Evolutionary conservation across 495 filamentous ascomycete species (phyloP).

Genomic region (Aspergillus hancockii): DNA sequence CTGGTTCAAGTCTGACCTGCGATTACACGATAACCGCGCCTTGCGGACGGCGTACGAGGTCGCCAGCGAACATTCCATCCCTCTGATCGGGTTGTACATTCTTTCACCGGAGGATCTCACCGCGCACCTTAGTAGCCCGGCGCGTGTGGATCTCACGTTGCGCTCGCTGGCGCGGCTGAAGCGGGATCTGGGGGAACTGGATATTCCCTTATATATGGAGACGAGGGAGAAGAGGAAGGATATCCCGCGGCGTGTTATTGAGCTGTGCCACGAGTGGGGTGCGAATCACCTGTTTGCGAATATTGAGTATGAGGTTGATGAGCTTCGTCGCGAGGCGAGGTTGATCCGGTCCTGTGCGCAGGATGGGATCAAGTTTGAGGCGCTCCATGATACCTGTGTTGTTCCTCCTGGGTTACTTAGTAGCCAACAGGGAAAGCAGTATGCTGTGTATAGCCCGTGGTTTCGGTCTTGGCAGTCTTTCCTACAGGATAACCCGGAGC

Average conservation of each 20-base stretch:
- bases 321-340: slow-evolving; percentile 65
- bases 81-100: slow-evolving; percentile 75
- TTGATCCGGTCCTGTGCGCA: slow-evolving; percentile 61
- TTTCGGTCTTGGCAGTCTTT: slow-evolving; percentile 73
- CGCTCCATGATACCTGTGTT: slow-evolving; percentile 78
- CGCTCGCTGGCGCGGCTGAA: slow-evolving; percentile 66
- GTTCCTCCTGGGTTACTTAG: slow-evolving; percentile 69
- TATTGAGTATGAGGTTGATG: slow-evolving; percentile 63
- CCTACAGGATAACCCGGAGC: slow-evolving; percentile 64
- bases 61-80: slow-evolving; percentile 62
- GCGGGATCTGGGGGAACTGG: slow-evolving; percentile 63
- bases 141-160: slow-evolving; percentile 78
- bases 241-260: slow-evolving; percentile 64
- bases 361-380: slow-evolving; percentile 62
- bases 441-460: slow-evolving; percentile 84
- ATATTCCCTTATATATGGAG: slow-evolving; percentile 81
- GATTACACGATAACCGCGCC: slow-evolving; percentile 72
- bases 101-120: slow-evolving; percentile 85
- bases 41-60: slow-evolving; percentile 66
- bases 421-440: slow-evolving; percentile 71
- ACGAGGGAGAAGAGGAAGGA: slow-evolving; percentile 64
- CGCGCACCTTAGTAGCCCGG: slow-evolving; percentile 73
- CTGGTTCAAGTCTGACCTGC: slow-evolving; percentile 88
- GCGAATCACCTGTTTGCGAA: slow-evolving; percentile 63
- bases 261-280: slow-evolving; percentile 71